These are phyloP conservation scores for Gracilaria domingensis DNA, from an alignment of 23 red algal genomes.

Conservation along the genomic window DNA sequence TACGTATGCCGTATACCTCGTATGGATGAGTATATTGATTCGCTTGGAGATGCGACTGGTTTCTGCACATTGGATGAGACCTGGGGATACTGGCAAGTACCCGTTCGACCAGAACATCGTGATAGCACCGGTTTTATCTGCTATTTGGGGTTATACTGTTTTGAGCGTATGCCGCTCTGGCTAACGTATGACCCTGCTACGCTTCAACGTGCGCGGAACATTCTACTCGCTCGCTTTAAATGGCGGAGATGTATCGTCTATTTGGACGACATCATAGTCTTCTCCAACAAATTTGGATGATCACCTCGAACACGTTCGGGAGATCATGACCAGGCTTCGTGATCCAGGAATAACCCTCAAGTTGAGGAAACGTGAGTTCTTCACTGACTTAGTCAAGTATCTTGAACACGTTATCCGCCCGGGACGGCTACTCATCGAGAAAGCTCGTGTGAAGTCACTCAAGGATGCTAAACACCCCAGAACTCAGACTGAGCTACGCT, in stretches of 20 bases:
- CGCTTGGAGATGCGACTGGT: neutral
- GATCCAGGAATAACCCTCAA: slow-evolving; percentile 2
- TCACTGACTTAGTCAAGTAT: neutral
- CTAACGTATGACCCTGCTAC: slow-evolving; percentile 12
- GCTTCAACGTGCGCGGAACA: neutral
- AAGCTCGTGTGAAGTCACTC: neutral
- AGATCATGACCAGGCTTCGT: neutral
- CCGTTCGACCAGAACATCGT: neutral
- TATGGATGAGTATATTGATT: slow-evolving; percentile 17
- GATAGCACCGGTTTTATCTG: neutral
- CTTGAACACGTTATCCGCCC: neutral
- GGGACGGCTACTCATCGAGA: neutral
- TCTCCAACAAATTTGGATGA: neutral
- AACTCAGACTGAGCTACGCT: neutral
- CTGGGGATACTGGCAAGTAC: slow-evolving; percentile 28
- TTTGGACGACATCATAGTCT: slow-evolving; percentile 6
- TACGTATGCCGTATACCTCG: neutral
- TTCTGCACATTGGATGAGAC: neutral
- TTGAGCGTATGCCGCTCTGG: slow-evolving; percentile 18
- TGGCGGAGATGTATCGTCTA: neutral
- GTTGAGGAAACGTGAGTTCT: slow-evolving; percentile 4
- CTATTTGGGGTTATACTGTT: neutral
- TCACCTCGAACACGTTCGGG: neutral
- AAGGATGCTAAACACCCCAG: neutral
- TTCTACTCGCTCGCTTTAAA: neutral